Evolutionary conservation across 2,329 filamentous ascomycete genomes (phyloP).

Genomic region (Fusarium pseudograminearum): DNA sequence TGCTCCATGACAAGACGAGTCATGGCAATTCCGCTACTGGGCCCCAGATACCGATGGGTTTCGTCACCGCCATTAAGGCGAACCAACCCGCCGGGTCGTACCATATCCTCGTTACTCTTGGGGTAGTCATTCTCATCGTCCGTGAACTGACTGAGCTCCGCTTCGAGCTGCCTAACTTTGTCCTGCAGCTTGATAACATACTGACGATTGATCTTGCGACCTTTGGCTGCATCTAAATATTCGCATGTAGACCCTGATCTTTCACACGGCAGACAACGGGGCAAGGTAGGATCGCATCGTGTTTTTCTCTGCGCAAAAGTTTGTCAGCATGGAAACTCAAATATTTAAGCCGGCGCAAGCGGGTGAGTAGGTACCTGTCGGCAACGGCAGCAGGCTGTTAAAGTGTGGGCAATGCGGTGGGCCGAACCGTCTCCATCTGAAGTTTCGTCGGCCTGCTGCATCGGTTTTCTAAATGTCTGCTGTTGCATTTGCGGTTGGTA

Average conservation of each 20-base stretch:
- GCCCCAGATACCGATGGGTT: slow-evolving; percentile 86
- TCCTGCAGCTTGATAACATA: slow-evolving; percentile 95
- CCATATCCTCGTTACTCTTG: slow-evolving; percentile 82
- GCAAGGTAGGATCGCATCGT: slow-evolving; percentile 91
- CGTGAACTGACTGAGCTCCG: slow-evolving; percentile 82
- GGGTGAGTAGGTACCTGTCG: slow-evolving; percentile 70
- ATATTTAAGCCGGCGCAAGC: slow-evolving; percentile 8
- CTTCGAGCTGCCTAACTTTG: slow-evolving; percentile 83
- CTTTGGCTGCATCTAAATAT: slow-evolving; percentile 92
- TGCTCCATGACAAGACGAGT: slow-evolving; percentile 95
- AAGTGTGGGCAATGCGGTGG: slow-evolving; percentile 78
- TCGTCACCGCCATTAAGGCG: slow-evolving; percentile 88
- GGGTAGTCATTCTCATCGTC: slow-evolving; percentile 79
- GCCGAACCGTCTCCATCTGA: slow-evolving; percentile 64
- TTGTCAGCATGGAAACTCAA: slow-evolving; percentile 28
- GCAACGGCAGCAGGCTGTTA: slow-evolving; percentile 84
- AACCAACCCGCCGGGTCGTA: slow-evolving; percentile 87
- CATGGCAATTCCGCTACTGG: slow-evolving; percentile 95
- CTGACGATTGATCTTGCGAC: slow-evolving; percentile 85
- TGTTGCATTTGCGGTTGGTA: slow-evolving; percentile 45
- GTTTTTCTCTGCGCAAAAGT: slow-evolving; percentile 80
- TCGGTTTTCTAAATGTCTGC: slow-evolving; percentile 49
- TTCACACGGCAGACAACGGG: slow-evolving; percentile 92
- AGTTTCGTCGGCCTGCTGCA: slow-evolving; percentile 55
- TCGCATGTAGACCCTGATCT: slow-evolving; percentile 91